These are phyloP conservation scores for Aspergillus olivimuriae DNA, from an alignment of 495 filamentous ascomycete species.

Conservation along the genomic window DNA sequence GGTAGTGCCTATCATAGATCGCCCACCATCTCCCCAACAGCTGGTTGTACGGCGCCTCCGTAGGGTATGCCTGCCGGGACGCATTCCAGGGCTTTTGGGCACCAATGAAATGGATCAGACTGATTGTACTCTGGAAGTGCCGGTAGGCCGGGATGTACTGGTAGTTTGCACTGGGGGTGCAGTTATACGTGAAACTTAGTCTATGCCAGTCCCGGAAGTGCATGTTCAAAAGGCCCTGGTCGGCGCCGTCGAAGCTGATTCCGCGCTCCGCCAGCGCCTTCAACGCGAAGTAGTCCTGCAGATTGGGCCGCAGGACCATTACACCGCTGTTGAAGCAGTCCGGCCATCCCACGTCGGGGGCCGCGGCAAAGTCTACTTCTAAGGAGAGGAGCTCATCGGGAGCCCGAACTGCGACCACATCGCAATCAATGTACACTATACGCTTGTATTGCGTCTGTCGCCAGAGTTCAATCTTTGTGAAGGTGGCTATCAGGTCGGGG, in stretches of 20 bases:
- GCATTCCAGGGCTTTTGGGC: slow-evolving; percentile 81
- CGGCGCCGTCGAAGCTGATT: slow-evolving; percentile 94
- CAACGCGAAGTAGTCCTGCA: slow-evolving; percentile 82
- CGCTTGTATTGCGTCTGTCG: slow-evolving; percentile 80
- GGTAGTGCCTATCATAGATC: slow-evolving; percentile 81
- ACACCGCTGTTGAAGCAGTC: slow-evolving; percentile 97
- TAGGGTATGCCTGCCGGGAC: slow-evolving; percentile 52
- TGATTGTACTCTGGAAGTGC: slow-evolving; percentile 84
- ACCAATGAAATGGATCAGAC: slow-evolving; percentile 89
- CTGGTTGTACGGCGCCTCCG: slow-evolving; percentile 66
- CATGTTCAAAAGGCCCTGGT: slow-evolving; percentile 94
- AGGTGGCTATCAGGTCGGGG: slow-evolving; percentile 79
- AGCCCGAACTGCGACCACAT: slow-evolving; percentile 77
- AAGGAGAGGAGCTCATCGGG: slow-evolving; percentile 89
- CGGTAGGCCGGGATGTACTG: slow-evolving; percentile 92
- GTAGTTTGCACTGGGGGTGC: slow-evolving; percentile 88
- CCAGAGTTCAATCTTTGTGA: slow-evolving; percentile 97
- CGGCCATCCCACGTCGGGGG: slow-evolving; percentile 95
- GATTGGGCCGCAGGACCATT: slow-evolving; percentile 82
- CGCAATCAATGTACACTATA: slow-evolving; percentile 89
- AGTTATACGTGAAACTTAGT: slow-evolving; percentile 93
- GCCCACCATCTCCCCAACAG: slow-evolving; percentile 84
- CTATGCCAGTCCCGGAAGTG: slow-evolving; percentile 85
- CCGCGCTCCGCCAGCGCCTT: slow-evolving; percentile 74
- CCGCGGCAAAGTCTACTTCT: slow-evolving; percentile 73